These are phyloP conservation scores for Cynara cardunculus DNA, from an alignment of 129 eudicot genomes.

Conservation along the genomic window DNA sequence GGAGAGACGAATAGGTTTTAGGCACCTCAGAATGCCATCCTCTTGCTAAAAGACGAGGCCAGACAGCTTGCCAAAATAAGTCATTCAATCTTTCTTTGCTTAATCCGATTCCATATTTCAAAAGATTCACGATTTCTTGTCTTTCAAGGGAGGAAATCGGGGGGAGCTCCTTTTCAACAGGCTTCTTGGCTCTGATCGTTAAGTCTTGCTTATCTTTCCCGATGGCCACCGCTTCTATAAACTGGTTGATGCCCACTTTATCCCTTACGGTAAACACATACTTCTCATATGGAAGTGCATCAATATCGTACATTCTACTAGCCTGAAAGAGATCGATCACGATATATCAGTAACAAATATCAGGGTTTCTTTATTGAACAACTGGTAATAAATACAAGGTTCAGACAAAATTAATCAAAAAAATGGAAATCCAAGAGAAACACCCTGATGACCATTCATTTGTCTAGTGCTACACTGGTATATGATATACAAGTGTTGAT, in stretches of 20 bases:
- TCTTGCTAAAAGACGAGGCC: slow-evolving; percentile 47
- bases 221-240: slow-evolving; percentile 37
- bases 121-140: slow-evolving; percentile 25
- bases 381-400: neutral
- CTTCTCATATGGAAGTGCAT: slow-evolving; percentile 28
- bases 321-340: slow-evolving; percentile 21
- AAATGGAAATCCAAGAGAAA: neutral
- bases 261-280: slow-evolving; percentile 26
- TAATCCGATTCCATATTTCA: slow-evolving; percentile 32
- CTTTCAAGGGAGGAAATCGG: slow-evolving; percentile 30
- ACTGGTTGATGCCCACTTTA: slow-evolving; percentile 26
- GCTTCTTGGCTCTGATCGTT: neutral
- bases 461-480: neutral
- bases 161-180: neutral
- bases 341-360: neutral
- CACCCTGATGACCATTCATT: neutral
- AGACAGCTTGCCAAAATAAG: slow-evolving; percentile 47
- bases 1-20: neutral
- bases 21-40: slow-evolving; percentile 52
- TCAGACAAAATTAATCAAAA: neutral
- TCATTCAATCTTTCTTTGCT: slow-evolving; percentile 40
- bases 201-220: slow-evolving; percentile 39
- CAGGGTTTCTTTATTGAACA: neutral
- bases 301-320: slow-evolving; percentile 29
- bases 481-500: neutral